Base-by-base conservation (phyloP, 148 eudicot genomes). In the Nyssa sinensis region DNA sequence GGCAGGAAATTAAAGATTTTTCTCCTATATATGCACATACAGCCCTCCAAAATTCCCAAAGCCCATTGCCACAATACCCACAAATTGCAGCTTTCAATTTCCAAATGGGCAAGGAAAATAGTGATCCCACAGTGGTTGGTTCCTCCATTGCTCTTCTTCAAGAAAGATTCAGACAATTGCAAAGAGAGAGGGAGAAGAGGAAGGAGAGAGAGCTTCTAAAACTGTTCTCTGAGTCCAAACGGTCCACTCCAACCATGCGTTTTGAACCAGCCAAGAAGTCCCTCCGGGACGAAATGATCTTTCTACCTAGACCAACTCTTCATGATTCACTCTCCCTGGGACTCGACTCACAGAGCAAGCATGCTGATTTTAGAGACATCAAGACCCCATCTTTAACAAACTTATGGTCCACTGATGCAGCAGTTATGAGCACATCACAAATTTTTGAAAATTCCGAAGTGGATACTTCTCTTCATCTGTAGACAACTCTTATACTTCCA, bases 111-210 rank as follows among this genome's bases (percentile, higher is more conserved):
- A 63, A 61, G 67, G 35, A 63, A 41, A 65, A 53, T 29, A 35
- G 31, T 25, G 58, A 44, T 27, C 33, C 60, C 13, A 4, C 47
- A 21, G 30, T 73, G 69, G 77, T 28, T 4, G 77, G 72, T 44
- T 73, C 81, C 32, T 78, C 81, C 64, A 78, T 73, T 44, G 64
- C 74, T 73, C 77, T 73, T 24, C 73, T 74, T 13, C 82, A 69
- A 39, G 78, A 79, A 63, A 74, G 82, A 30, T 74, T 79, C 77
- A 37, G 44, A 30, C 64, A 55, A 17, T 33, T 78, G 66, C 34
- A 73, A 31, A 13, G 67, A 25, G 72, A 19, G 31, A 73, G 66
- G 19, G 77, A 78, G 62, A 67, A 60, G 55, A 73, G 81, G 27
- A 73, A 78, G 61, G 68, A 67, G 62, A 39, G 16, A n/a, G 65